phyloP scores from a whole-genome alignment of 106 monocot genomes.

The Dendrobium nobile region DNA sequence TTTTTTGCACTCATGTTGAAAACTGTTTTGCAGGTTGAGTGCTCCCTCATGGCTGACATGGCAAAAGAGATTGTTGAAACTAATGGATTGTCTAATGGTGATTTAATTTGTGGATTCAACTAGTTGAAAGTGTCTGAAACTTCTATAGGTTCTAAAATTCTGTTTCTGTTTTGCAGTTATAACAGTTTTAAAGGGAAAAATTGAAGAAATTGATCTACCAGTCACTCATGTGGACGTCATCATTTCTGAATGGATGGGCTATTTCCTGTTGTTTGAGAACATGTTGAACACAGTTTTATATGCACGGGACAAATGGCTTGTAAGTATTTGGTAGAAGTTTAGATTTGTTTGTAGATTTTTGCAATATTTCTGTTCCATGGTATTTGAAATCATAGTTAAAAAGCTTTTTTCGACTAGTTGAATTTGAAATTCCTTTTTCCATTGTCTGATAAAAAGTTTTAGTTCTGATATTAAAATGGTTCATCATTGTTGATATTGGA shows the following conservation, averaged over 20 bases:
- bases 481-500: neutral
- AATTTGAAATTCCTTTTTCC: neutral
- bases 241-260: conserved; percentile 96
- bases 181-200: conserved; percentile 85
- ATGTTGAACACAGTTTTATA: conserved; percentile 92
- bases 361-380: neutral
- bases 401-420: neutral
- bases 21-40: conserved; percentile 59
- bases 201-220: conserved; percentile 86
- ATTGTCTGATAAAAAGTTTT: neutral
- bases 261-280: conserved; percentile 90
- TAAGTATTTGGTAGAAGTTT: conserved; percentile 27
- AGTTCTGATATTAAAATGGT: neutral
- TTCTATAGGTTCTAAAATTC: neutral
- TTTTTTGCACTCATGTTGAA: neutral
- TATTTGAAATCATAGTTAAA: neutral
- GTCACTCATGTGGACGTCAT: conserved; percentile 75
- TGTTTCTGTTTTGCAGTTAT: conserved; percentile 42
- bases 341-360: neutral
- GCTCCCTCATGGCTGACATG: conserved; percentile 96
- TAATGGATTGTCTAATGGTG: conserved; percentile 84
- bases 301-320: conserved; percentile 98
- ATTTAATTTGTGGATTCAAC: conserved; percentile 9
- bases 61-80: conserved; percentile 84
- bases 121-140: neutral